Percentiles rank a stretch among this genome's conserved stretches.
phyloP scores from a whole-genome alignment of 1,284 basidiomycete species.

The Termitomyces sp. region DNA sequence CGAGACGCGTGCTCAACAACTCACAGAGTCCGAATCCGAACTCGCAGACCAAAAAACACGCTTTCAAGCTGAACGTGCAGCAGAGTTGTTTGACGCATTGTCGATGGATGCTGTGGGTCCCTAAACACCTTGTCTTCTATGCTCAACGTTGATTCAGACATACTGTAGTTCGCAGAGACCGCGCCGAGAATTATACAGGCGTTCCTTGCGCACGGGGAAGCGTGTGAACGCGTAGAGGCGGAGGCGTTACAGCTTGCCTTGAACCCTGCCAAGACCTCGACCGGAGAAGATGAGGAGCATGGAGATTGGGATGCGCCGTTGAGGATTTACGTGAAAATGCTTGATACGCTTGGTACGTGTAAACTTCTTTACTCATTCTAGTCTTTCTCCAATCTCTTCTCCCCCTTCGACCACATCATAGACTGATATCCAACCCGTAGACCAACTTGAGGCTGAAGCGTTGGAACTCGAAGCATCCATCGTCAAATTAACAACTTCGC shows the following conservation, averaged over 20 bases:
- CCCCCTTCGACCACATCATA: background rate
- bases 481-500: constrained; percentile 23
- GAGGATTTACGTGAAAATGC: constrained; percentile 33
- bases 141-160: background rate
- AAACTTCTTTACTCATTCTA: background rate
- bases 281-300: constrained; percentile 19
- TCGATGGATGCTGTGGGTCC: constrained; percentile 28
- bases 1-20: constrained; percentile 23
- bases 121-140: background rate
- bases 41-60: constrained; percentile 33
- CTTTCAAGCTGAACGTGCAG: constrained; percentile 30
- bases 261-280: background rate
- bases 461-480: constrained; percentile 32
- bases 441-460: constrained; percentile 31
- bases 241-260: constrained; percentile 37
- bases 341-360: constrained; percentile 33
- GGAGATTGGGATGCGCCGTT: constrained; percentile 27
- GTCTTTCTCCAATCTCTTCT: background rate
- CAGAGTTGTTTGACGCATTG: constrained; percentile 37
- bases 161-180: constrained; percentile 30
- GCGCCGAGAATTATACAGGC: constrained; percentile 40
- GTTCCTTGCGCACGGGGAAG: constrained; percentile 39
- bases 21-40: constrained; percentile 29
- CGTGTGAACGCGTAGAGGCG: constrained; percentile 31
- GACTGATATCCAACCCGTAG: constrained; percentile 13